These are phyloP conservation scores for Candida yuanshanica DNA, from an alignment of 805 yeast genomes.

Conservation along the genomic window DNA sequence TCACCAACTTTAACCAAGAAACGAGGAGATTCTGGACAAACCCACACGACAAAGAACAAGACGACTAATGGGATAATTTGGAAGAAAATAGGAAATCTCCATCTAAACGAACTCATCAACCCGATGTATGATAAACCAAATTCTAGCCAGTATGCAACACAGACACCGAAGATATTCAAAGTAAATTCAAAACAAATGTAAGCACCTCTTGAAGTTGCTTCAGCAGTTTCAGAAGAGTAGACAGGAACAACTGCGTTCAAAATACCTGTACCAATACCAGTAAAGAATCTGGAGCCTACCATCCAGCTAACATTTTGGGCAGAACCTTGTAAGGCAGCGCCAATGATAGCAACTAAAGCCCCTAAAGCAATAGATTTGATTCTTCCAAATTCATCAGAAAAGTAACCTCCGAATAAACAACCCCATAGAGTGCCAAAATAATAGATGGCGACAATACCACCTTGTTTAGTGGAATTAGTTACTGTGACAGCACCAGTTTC, in stretches of 20 bases:
- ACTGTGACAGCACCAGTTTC: slow-evolving; percentile 2
- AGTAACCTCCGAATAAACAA: slow-evolving; percentile 4
- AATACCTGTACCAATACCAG: slow-evolving; percentile 3
- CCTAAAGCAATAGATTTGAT: slow-evolving; percentile 2
- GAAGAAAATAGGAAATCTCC: slow-evolving; percentile 4
- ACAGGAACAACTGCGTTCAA: slow-evolving; percentile 4
- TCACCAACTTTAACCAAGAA: background rate
- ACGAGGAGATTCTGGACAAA: slow-evolving; percentile 1
- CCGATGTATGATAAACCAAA: slow-evolving; percentile 3
- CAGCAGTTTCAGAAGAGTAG: slow-evolving; percentile 2
- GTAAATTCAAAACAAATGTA: slow-evolving; percentile 3
- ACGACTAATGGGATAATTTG: slow-evolving; percentile 1
- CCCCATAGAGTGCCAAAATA: slow-evolving; percentile 4
- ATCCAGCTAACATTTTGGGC: slow-evolving; percentile 1
- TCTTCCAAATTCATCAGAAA: slow-evolving; percentile 6
- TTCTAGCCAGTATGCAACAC: slow-evolving; percentile 3
- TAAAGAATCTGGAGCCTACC: slow-evolving; percentile 4
- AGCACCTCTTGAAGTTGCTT: slow-evolving; percentile 3
- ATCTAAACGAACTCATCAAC: slow-evolving; percentile 3
- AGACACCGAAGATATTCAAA: slow-evolving; percentile 3
- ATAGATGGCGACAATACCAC: slow-evolving; percentile 3
- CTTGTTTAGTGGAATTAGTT: slow-evolving; percentile 3
- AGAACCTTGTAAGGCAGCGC: slow-evolving; percentile 4
- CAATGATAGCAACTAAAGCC: background rate
- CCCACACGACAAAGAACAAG: slow-evolving; percentile 1